Percentiles rank a stretch among this genome's conserved stretches.
Evolutionary conservation across 805 yeast species (phyloP).

Genomic region (Wickerhamiella dianesei): DNA sequence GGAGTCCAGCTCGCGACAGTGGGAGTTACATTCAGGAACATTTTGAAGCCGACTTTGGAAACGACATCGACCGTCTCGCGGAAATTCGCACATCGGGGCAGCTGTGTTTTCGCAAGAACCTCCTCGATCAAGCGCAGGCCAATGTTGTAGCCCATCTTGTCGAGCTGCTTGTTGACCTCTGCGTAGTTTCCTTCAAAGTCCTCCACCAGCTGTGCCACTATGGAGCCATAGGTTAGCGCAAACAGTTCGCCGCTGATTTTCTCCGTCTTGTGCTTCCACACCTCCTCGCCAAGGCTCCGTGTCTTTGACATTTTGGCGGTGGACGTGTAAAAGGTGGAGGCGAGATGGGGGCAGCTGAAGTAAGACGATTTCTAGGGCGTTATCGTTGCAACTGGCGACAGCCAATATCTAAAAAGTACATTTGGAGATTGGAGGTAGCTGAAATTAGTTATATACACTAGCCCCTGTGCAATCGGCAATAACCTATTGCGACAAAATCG

Average conservation of each 20-base stretch:
- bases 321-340: not conserved
- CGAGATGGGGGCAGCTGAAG: not conserved
- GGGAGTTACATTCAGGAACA: slow-evolving; percentile 76
- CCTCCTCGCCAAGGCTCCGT: slow-evolving; percentile 60
- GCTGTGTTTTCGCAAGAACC: slow-evolving; percentile 76
- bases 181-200: slow-evolving; percentile 65
- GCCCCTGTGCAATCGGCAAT: no score
- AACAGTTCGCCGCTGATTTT: slow-evolving; percentile 87
- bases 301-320: slow-evolving; percentile 17
- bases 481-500: no score
- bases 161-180: slow-evolving; percentile 72
- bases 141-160: slow-evolving; percentile 88
- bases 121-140: slow-evolving; percentile 88
- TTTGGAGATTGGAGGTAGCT: no score
- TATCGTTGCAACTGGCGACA: no score
- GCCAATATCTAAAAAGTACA: no score
- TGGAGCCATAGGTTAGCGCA: slow-evolving; percentile 88
- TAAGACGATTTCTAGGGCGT: no score
- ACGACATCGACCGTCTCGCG: slow-evolving; percentile 80
- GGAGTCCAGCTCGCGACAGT: slow-evolving; percentile 57
- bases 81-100: slow-evolving; percentile 66
- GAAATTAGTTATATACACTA: no score
- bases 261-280: slow-evolving; percentile 80
- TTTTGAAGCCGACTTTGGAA: slow-evolving; percentile 77
- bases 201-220: slow-evolving; percentile 79